phyloP scores from a whole-genome alignment of 2,329 filamentous ascomycete species.

The Talaromyces sp. region DNA sequence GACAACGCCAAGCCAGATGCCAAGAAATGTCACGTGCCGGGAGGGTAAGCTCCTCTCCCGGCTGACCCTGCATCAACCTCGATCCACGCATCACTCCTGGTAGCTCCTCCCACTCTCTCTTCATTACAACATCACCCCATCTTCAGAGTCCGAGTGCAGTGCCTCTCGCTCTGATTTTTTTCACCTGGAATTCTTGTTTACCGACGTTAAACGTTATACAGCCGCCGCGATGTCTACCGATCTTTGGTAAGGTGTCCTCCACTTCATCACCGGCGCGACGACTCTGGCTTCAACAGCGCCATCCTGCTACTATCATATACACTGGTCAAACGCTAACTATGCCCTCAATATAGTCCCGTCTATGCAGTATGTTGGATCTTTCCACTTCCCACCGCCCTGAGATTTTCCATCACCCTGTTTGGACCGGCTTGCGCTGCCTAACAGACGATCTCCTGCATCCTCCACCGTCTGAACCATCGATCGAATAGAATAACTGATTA shows the following conservation, averaged over 20 bases:
- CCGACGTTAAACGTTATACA: not conserved
- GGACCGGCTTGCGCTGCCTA: not conserved
- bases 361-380: slow-evolving; percentile 79
- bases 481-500: slow-evolving; percentile 5
- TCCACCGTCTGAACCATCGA: not conserved
- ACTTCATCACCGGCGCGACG: not conserved
- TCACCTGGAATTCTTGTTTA: not conserved
- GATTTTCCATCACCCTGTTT: not conserved
- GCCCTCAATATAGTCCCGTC: slow-evolving; percentile 65
- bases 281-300: not conserved
- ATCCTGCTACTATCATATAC: not conserved
- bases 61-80: not conserved
- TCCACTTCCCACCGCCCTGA: not conserved
- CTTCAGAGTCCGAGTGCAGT: slow-evolving; percentile 10
- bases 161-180: not conserved
- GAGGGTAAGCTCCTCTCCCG: slow-evolving; percentile 11
- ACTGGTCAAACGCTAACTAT: slow-evolving; percentile 16
- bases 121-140: slow-evolving; percentile 2
- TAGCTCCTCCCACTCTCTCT: slow-evolving; percentile 42
- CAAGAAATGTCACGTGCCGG: slow-evolving; percentile 26
- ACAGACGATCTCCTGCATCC: not conserved
- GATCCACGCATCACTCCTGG: slow-evolving; percentile 15
- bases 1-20: not conserved
- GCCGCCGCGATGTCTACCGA: slow-evolving; percentile 65
- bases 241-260: slow-evolving; percentile 66